Conservation (phyloP, 495 filamentous ascomycete genomes). For the Evernia prunastri region DNA sequence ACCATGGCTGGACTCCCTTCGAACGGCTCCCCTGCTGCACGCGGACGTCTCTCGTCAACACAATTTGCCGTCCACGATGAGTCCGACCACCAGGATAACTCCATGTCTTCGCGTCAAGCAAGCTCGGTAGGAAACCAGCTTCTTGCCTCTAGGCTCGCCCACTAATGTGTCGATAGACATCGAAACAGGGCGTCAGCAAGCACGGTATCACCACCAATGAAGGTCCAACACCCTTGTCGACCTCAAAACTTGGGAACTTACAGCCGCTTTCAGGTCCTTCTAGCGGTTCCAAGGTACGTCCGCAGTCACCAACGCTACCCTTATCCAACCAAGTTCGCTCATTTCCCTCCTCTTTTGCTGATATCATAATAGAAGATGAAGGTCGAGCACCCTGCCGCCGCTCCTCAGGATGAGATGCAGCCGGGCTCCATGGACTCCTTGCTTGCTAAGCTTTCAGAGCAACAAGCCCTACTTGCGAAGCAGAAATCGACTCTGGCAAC, state of each 20-base stretch:
- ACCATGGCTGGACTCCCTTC: constrained; percentile 43
- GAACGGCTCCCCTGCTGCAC: constrained; percentile 44
- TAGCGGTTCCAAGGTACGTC: constrained; percentile 28
- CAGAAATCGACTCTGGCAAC: constrained; percentile 45
- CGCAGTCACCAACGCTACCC: background rate
- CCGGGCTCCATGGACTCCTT: constrained; percentile 47
- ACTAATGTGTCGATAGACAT: constrained; percentile 3
- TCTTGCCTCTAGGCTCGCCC: background rate
- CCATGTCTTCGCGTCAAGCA: constrained; percentile 15
- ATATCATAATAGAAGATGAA: constrained; percentile 44
- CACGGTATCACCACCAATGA: constrained; percentile 30
- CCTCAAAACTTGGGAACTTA: constrained; percentile 38
- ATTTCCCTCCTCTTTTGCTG: background rate
- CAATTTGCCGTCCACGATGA: constrained; percentile 31
- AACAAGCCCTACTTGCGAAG: constrained; percentile 50
- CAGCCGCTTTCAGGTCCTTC: constrained; percentile 23
- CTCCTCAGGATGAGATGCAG: constrained; percentile 34
- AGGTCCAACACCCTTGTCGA: constrained; percentile 33
- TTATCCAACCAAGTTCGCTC: background rate
- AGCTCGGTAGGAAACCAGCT: constrained; percentile 16
- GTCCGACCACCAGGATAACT: constrained; percentile 14
- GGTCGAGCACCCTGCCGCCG: constrained; percentile 35
- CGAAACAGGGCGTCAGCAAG: constrained; percentile 23
- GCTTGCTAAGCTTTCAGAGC: constrained; percentile 61
- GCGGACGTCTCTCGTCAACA: constrained; percentile 32